These are phyloP conservation scores for Pelargonium cotyledonis DNA, from an alignment of 441 rosid species.

Conservation along the genomic window DNA sequence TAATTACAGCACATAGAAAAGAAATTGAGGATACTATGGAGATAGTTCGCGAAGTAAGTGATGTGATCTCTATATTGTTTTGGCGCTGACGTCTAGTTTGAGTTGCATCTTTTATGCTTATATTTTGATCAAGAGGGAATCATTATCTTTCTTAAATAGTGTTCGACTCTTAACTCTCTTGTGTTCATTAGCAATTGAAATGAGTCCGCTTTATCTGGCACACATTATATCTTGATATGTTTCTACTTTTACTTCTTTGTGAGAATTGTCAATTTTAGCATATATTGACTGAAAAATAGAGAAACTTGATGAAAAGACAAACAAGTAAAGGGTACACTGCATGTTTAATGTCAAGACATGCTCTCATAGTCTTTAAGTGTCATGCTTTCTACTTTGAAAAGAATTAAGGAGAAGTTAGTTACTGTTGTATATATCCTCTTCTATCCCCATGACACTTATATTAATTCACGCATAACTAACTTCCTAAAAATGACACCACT, in stretches of 20 bases:
- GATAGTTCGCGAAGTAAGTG: conserved; percentile 87
- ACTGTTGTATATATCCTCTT: no score
- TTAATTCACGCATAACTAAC: no score
- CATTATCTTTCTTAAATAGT: neutral
- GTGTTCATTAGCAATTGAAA: neutral
- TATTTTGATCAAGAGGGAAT: neutral
- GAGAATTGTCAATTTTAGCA: neutral
- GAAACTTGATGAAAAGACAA: no score
- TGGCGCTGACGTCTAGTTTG: neutral
- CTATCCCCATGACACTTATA: no score
- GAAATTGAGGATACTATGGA: conserved; percentile 99
- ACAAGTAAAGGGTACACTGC: no score
- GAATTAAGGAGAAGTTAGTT: no score
- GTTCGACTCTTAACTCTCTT: neutral
- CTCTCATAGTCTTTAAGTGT: no score
- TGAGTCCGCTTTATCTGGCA: neutral
- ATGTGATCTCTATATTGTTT: neutral
- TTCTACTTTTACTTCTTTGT: neutral
- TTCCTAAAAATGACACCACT: no score
- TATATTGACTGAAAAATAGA: neutral
- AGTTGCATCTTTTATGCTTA: neutral
- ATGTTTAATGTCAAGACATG: no score
- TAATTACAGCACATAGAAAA: conserved; percentile 88
- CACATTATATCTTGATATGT: neutral
- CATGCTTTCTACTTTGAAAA: no score